Evolutionary conservation across 2,329 filamentous ascomycete genomes (phyloP).

Genomic region (Sclerotinia glacialis): DNA sequence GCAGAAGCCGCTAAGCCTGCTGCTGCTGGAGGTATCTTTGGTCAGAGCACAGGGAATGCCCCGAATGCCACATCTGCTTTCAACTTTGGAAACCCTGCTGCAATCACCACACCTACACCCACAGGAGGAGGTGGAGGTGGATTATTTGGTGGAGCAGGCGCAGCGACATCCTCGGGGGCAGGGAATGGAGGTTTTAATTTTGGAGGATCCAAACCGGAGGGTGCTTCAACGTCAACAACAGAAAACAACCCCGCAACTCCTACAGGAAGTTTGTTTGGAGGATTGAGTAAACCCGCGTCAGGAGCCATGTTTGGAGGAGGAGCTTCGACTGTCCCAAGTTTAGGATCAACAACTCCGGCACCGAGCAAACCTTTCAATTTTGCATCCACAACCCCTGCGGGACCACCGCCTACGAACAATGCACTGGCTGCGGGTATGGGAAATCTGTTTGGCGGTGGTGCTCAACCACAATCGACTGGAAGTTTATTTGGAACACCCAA

Average conservation of each 20-base stretch:
- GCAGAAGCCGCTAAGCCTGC: constrained; percentile 21
- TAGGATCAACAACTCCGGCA: constrained; percentile 23
- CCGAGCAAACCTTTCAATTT: constrained; percentile 30
- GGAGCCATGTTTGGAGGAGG: constrained; percentile 26
- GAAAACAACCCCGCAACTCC: constrained; percentile 26
- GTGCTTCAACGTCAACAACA: constrained; percentile 24
- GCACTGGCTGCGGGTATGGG: constrained; percentile 24
- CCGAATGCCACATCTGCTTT: constrained; percentile 29
- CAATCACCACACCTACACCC: constrained; percentile 16
- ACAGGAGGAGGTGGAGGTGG: constrained; percentile 16
- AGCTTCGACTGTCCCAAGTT: constrained; percentile 31
- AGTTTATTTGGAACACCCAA: constrained; percentile 19
- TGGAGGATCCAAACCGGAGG: constrained; percentile 22
- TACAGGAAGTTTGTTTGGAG: constrained; percentile 12
- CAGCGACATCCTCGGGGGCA: constrained; percentile 24
- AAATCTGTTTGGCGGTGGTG: constrained; percentile 27
- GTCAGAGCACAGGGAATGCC: constrained; percentile 36
- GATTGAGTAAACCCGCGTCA: constrained; percentile 21
- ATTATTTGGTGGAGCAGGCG: constrained; percentile 17
- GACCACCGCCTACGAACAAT: constrained; percentile 36
- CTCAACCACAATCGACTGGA: constrained; percentile 17
- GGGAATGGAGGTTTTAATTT: constrained; percentile 26
- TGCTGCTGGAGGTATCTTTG: constrained; percentile 30
- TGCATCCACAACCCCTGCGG: constrained; percentile 36
- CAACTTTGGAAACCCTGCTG: constrained; percentile 18